Evolutionary conservation across 73 alveolate species (phyloP), one percentile per base, ranked within the genome.

Genomic region (Diophrys appendiculata): DNA sequence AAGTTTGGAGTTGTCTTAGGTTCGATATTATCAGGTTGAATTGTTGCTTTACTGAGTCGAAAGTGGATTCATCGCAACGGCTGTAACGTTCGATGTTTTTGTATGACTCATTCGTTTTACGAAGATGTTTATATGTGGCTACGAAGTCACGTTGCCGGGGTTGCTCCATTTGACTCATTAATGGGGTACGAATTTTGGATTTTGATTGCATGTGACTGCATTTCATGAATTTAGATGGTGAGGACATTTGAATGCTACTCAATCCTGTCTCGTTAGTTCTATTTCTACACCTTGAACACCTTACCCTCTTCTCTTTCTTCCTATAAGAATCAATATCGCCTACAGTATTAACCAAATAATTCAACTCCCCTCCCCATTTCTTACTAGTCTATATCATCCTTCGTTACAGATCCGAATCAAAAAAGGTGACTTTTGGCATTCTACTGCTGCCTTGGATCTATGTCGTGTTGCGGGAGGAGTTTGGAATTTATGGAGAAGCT

Each of bases 361-460:
- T 43, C 60, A 43, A 43, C n/a, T 43, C 60, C 18, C 60, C 60
- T 43, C 60, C 60, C 60, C 60, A 43, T 43, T 43, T 43, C 60
- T 18, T 43, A 11, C n/a, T 11, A 43, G 60, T 43, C 5, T 43
- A 11, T 5, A 43, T 18, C 5, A 43, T 5, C 18, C 60, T 5
- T 18, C 18, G 5, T 43, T 43, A 18, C 60, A 43, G 5, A 43
- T 43, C 18, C 18, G 5, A 43, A 18, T 43, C 60, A 43, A 43
- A 43, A 43, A 43, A 43, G 18, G 60, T 43, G 5, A 43, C 60
- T 43, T 43, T 43, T 11, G 5, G 60, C 60, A 43, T 43, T 43
- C n/a, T 43, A 5, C 18, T 43, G n/a, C 18, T 43, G 60, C 60
- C 18, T 43, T 43, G 18, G 60, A 43, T 11, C n/a, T 11, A 43